phyloP scores from a whole-genome alignment of 768 basidiomycete species.

The Boletus reticulatus region DNA sequence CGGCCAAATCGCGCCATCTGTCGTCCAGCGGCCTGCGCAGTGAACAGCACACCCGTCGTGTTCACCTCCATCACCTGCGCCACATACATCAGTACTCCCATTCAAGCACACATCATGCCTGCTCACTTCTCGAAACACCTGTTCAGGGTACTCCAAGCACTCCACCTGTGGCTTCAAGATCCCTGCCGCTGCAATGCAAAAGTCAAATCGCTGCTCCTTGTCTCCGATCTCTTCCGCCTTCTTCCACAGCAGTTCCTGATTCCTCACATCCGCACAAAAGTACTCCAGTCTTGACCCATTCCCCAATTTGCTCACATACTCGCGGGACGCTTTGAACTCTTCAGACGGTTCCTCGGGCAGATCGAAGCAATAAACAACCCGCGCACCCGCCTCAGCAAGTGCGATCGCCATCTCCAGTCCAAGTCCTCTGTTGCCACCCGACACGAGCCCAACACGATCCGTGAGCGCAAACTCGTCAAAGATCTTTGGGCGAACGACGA shows the following conservation, averaged over 20 bases:
- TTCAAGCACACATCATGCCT: too few species aligned
- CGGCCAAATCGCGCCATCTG: constrained; percentile 51
- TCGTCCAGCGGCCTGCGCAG: constrained; percentile 58
- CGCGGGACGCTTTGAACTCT: constrained; percentile 54
- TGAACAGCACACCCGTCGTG: constrained; percentile 57
- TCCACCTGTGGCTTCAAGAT: constrained; percentile 58
- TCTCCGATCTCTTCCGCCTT: constrained; percentile 59
- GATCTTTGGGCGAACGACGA: constrained; percentile 45
- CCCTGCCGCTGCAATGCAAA: constrained; percentile 77
- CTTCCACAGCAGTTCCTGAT: constrained; percentile 60
- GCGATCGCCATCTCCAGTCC: constrained; percentile 84
- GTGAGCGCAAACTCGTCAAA: constrained; percentile 58
- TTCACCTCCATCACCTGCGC: constrained; percentile 64
- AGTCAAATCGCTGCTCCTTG: constrained; percentile 68
- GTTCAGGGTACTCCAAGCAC: constrained; percentile 63
- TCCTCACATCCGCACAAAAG: constrained; percentile 58
- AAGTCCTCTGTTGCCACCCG: constrained; percentile 65
- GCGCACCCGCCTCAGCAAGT: constrained; percentile 69
- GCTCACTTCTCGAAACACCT: constrained; percentile 61
- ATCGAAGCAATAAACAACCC: constrained; percentile 68
- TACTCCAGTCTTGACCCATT: constrained; percentile 54
- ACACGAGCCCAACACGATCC: constrained; percentile 59
- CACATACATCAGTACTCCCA: neutral
- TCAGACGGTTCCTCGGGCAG: constrained; percentile 52
- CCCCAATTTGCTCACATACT: constrained; percentile 48